Evolutionary conservation across 441 rosid species (phyloP).

Genomic region (Adansonia madagascariensis): DNA sequence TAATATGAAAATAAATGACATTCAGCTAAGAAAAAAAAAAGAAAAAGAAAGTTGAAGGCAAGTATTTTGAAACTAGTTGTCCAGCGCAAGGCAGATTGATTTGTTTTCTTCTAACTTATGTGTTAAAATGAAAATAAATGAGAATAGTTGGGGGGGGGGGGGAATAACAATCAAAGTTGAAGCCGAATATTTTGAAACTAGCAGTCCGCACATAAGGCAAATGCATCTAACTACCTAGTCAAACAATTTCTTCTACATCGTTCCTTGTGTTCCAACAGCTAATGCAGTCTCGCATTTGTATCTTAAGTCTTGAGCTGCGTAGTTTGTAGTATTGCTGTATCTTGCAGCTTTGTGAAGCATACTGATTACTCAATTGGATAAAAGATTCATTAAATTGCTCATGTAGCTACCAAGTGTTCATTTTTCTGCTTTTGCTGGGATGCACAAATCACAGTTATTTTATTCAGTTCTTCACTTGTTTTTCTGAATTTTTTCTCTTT

Average conservation of each 20-base stretch:
- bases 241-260: not conserved
- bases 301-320: not conserved
- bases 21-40: not conserved
- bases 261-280: not conserved
- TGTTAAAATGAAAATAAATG: too few relatives aligned
- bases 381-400: not conserved
- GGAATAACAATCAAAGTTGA: not conserved
- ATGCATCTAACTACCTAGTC: not conserved
- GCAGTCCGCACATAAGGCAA: not conserved
- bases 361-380: not conserved
- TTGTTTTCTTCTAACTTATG: too few relatives aligned
- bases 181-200: not conserved
- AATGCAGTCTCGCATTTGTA: not conserved
- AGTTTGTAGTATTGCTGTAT: slow-evolving; percentile 6
- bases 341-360: not conserved
- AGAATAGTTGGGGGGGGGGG: too few relatives aligned
- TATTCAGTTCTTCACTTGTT: not conserved
- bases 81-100: too few relatives aligned
- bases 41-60: not conserved
- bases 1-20: not conserved
- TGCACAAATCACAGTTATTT: not conserved
- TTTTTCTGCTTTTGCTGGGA: not conserved
- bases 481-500: not conserved
- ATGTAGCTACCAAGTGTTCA: not conserved
- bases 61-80: too few relatives aligned